phyloP scores from a whole-genome alignment of 805 yeast species.

The Ogataea siamensis region DNA sequence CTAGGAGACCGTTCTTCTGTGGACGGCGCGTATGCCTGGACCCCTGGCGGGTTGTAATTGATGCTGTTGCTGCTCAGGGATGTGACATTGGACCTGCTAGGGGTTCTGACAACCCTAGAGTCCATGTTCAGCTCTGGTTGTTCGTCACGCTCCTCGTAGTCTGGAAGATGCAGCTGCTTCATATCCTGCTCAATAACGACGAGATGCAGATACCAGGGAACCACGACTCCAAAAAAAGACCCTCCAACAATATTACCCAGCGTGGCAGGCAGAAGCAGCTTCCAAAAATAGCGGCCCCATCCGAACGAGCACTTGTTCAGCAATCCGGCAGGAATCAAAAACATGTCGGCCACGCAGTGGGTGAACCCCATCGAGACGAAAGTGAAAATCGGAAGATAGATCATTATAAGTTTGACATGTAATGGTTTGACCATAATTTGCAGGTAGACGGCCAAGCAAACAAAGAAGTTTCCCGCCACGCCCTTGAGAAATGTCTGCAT shows the following conservation, averaged over 20 bases:
- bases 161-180: conserved; percentile 58
- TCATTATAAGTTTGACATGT: conserved; percentile 67
- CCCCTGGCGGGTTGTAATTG: conserved; percentile 10
- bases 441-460: conserved; percentile 69
- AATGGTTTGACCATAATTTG: conserved; percentile 78
- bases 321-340: conserved; percentile 59
- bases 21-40: conserved; percentile 5
- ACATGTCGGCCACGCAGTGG: conserved; percentile 85
- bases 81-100: not conserved
- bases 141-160: conserved; percentile 71
- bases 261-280: conserved; percentile 63
- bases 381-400: conserved; percentile 68
- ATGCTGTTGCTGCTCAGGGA: conserved; percentile 1
- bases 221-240: conserved; percentile 53
- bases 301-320: conserved; percentile 63
- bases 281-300: conserved; percentile 71
- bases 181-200: conserved; percentile 72
- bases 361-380: conserved; percentile 78
- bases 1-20: conserved; percentile 52
- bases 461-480: conserved; percentile 76
- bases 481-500: conserved; percentile 66
- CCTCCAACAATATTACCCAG: conserved; percentile 86
- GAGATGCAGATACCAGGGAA: conserved; percentile 74
- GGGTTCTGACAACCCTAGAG: conserved; percentile 68
- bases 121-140: conserved; percentile 77